These are phyloP conservation scores for Pythium phragmitis DNA, from an alignment of 352 stramenopile genomes.

Conservation along the genomic window DNA sequence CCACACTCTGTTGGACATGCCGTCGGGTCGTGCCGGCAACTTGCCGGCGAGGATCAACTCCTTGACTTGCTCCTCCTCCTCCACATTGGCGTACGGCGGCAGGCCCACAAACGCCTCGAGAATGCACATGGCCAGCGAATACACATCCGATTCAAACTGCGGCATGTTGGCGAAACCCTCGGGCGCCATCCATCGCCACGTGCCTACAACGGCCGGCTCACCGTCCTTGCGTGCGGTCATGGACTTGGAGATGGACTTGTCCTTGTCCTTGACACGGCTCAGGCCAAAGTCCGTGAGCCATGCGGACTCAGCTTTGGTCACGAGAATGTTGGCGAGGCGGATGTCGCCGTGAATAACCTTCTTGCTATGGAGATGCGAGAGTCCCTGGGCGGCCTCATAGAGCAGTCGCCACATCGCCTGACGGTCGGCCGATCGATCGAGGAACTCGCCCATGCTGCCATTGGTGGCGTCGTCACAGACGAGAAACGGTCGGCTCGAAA, in stretches of 20 bases:
- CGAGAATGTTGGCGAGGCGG: neutral
- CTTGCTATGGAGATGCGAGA: neutral
- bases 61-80: neutral
- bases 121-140: neutral
- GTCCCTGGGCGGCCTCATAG: neutral
- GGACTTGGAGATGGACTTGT: neutral
- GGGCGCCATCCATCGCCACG: neutral
- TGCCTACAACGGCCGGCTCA: too few relatives aligned
- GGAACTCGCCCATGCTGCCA: too few relatives aligned
- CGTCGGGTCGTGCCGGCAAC: neutral
- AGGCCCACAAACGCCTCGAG: neutral
- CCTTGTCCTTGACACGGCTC: too few relatives aligned
- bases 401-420: neutral
- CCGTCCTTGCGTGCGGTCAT: neutral
- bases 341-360: neutral
- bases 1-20: neutral
- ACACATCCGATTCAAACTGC: neutral
- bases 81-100: neutral
- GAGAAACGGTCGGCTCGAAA: too few relatives aligned
- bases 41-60: neutral
- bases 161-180: neutral
- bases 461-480: too few relatives aligned
- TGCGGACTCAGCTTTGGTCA: neutral
- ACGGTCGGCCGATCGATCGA: too few relatives aligned
- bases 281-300: neutral